Evolutionary conservation across 345 rosid genomes (phyloP).

Genomic region (Gossypium anomalum): DNA sequence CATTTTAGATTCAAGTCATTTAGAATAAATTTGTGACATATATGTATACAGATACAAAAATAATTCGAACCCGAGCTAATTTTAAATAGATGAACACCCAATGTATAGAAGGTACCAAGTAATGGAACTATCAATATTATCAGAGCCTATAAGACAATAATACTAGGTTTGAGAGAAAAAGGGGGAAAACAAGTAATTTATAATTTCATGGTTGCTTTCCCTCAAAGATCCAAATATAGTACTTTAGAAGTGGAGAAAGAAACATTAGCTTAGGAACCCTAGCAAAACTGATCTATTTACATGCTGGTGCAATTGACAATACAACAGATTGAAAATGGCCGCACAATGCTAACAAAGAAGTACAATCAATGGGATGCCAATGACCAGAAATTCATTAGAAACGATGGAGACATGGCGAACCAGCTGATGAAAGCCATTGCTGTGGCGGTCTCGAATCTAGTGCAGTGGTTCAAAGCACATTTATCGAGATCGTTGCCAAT

Average conservation of each 20-base stretch:
- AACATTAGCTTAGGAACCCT: neutral
- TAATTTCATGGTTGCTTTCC: neutral
- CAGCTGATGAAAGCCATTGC: conserved; percentile 80
- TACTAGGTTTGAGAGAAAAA: neutral
- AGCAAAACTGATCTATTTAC: conserved; percentile 31
- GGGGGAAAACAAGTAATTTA: neutral
- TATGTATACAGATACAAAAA: no score
- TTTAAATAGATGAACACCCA: no score
- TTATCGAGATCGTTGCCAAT: conserved; percentile 43
- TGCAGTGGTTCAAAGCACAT: conserved; percentile 55
- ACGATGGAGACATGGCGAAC: conserved; percentile 59
- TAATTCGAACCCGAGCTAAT: no score
- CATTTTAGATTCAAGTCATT: no score
- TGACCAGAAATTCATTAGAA: conserved; percentile 68
- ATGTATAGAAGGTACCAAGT: neutral
- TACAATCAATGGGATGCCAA: conserved; percentile 45
- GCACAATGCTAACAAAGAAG: neutral
- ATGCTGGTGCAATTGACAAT: conserved; percentile 17
- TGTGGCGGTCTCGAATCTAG: conserved; percentile 62
- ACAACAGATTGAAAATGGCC: neutral
- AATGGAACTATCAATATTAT: neutral
- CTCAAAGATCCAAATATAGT: neutral
- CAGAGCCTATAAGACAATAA: neutral
- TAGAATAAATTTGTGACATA: no score
- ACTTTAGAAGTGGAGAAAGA: neutral